Evolutionary conservation across 257 asterid genomes (phyloP), one percentile per base, ranked within the genome.

Genomic region (Plectranthus barbatus): DNA sequence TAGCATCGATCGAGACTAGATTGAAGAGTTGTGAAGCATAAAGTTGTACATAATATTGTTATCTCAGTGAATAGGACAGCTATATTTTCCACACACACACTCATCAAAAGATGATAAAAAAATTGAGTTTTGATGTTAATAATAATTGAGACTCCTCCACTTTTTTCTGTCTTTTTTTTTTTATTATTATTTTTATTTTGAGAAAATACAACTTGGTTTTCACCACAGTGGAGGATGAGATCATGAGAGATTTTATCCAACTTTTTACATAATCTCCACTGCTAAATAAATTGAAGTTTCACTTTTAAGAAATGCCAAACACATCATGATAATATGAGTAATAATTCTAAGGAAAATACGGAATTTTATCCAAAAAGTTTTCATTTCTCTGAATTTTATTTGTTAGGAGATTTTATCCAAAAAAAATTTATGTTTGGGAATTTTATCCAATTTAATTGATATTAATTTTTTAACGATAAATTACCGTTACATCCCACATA

Each of bases 91-190:
- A 59, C n/a, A 24, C 26, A 37, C 55, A 50, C 40, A 50, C 40
- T 60, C 56, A 59, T 59, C 21, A 23, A 58, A 50, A 68, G 66
- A 41, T 41, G 68, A 56, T 69, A n/a, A 33, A 19, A 31, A 68
- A 69, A 40, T 57, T 48, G 57, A 33, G 61, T 39, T 33, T 58
- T 58, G 47, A 49, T 48, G 47, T 42, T n/a, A n/a, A n/a, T 57
- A 48, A 68, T 37, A 68, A 68, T 68, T 68, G 48, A 68, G 73
- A 59, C 39, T 12, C 62, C 18, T 24, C 36, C 45, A 56, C 42
- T 3, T 49, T 21, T 57, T n/a, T 15, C 7, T 6, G 29, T 6
- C 26, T 26, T 55, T 49, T 34, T 29, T 11, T 31, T 68, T 42
- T 49, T 68, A 19, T 15, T 7, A 56, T 55, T n/a, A 14, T 31